phyloP scores from a whole-genome alignment of 1,139 yeast species.

The Suhomyces kunorum region DNA sequence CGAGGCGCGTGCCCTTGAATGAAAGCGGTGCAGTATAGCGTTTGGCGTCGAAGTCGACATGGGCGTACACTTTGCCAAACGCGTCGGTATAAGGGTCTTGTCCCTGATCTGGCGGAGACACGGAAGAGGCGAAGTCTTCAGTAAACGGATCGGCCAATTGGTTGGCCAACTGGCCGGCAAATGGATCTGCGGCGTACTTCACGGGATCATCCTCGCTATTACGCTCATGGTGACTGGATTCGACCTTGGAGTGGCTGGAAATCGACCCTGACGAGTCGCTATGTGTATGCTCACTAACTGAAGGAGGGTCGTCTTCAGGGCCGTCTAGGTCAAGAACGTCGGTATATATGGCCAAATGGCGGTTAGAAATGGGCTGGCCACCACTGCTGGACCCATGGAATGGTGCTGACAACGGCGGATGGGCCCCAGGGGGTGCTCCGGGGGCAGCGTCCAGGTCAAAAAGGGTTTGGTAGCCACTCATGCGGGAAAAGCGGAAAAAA shows the following conservation, averaged over 20 bases:
- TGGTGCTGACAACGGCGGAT: constrained; percentile 1
- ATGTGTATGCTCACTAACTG: no score
- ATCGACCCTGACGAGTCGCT: no score
- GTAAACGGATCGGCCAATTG: constrained; percentile 2
- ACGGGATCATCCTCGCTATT: constrained; percentile 11
- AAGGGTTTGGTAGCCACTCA: constrained; percentile 8
- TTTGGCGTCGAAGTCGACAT: constrained; percentile 41
- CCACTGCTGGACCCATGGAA: constrained; percentile 1
- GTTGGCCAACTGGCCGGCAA: constrained; percentile 2
- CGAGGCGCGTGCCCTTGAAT: constrained; percentile 46
- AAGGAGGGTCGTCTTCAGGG: background rate
- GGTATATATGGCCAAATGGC: constrained; percentile 3
- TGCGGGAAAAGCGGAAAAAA: background rate
- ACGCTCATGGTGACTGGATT: constrained; percentile 6
- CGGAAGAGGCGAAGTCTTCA: constrained; percentile 42
- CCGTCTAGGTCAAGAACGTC: no score
- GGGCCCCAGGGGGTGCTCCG: background rate
- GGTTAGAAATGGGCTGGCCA: constrained; percentile 8
- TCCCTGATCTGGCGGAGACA: constrained; percentile 27
- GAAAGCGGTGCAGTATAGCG: constrained; percentile 33
- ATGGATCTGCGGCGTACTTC: constrained; percentile 4
- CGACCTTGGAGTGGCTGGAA: constrained; percentile 9
- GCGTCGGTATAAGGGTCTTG: constrained; percentile 23
- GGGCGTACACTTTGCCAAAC: constrained; percentile 39
- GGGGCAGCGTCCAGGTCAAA: constrained; percentile 1